These are phyloP conservation scores for Pleurotus tuoliensis DNA, from an alignment of 768 basidiomycete species.

Conservation along the genomic window DNA sequence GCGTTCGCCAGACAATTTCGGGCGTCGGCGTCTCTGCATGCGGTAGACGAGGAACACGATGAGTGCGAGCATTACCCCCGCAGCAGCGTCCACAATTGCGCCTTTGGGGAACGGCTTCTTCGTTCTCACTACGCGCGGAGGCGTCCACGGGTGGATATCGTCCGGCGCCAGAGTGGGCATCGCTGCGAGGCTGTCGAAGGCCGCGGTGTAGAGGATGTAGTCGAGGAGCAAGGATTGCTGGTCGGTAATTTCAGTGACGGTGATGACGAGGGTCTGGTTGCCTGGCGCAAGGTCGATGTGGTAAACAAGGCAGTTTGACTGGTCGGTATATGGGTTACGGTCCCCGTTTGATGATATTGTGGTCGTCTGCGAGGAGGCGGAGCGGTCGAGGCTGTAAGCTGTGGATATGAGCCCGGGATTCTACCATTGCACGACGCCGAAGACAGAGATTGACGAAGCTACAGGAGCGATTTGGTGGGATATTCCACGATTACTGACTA, in stretches of 20 bases:
- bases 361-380: slow-evolving; percentile 11
- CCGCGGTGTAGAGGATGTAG: slow-evolving; percentile 35
- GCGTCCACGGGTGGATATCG: slow-evolving; percentile 5
- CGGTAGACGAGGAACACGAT: not conserved
- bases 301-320: slow-evolving; percentile 31
- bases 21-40: not conserved
- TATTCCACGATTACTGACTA: no score
- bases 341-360: slow-evolving; percentile 10
- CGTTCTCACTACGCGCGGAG: not conserved
- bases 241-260: slow-evolving; percentile 29
- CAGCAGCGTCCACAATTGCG: slow-evolving; percentile 15
- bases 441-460: no score
- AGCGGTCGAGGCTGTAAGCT: slow-evolving; percentile 31
- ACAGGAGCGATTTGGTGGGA: no score
- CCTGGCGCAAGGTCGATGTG: slow-evolving; percentile 26
- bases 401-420: slow-evolving; percentile 26
- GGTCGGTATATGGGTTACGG: slow-evolving; percentile 24
- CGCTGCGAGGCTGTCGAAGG: slow-evolving; percentile 21
- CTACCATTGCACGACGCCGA: slow-evolving; percentile 25
- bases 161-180: slow-evolving; percentile 10
- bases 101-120: not conserved
- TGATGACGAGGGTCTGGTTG: slow-evolving; percentile 33
- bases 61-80: not conserved
- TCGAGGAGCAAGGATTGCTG: slow-evolving; percentile 33
- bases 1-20: no score